Percentiles rank a stretch among this genome's conserved stretches.
Evolutionary conservation across 306 rosid genomes (phyloP).

Genomic region (Cercis canadensis): DNA sequence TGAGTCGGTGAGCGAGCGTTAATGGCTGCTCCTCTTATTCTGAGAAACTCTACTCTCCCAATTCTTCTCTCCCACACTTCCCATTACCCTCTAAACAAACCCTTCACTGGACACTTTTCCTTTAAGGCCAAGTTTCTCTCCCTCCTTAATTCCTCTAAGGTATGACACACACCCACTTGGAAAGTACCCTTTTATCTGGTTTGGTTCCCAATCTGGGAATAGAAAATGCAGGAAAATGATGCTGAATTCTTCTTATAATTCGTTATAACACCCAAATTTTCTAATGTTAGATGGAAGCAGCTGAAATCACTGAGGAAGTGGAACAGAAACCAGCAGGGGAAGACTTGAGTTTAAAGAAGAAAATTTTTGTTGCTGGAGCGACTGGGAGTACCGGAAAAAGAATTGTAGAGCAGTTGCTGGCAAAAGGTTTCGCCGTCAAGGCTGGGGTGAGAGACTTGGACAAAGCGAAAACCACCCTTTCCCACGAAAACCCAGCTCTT

Average conservation of each 20-base stretch:
- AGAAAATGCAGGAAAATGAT: constrained; percentile 4
- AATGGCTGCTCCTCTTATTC: constrained; percentile 68
- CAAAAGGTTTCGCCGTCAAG: constrained; percentile 83
- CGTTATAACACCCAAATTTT: neutral
- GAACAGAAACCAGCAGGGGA: constrained; percentile 35
- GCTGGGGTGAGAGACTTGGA: constrained; percentile 91
- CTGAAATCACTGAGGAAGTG: constrained; percentile 60
- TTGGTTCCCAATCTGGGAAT: neutral
- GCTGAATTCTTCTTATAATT: neutral
- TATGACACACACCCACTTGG: constrained; percentile 7
- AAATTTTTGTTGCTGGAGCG: constrained; percentile 92
- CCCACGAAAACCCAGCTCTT: constrained; percentile 67
- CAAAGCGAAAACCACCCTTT: constrained; percentile 68
- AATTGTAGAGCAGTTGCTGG: constrained; percentile 84
- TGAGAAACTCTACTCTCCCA: constrained; percentile 38
- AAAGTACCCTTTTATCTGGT: neutral
- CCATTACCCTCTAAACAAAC: constrained; percentile 27
- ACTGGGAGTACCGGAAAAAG: constrained; percentile 91
- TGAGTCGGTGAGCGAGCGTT: neutral
- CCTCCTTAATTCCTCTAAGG: constrained; percentile 57
- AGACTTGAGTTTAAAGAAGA: constrained; percentile 54
- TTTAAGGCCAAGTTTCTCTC: constrained; percentile 42
- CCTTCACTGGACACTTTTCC: constrained; percentile 32
- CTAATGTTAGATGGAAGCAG: constrained; percentile 73
- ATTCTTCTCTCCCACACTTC: constrained; percentile 20